Percentiles rank a stretch among this genome's conserved stretches.
phyloP scores from a whole-genome alignment of 2,329 filamentous ascomycete genomes.

The Leptosphaerulina australis region DNA sequence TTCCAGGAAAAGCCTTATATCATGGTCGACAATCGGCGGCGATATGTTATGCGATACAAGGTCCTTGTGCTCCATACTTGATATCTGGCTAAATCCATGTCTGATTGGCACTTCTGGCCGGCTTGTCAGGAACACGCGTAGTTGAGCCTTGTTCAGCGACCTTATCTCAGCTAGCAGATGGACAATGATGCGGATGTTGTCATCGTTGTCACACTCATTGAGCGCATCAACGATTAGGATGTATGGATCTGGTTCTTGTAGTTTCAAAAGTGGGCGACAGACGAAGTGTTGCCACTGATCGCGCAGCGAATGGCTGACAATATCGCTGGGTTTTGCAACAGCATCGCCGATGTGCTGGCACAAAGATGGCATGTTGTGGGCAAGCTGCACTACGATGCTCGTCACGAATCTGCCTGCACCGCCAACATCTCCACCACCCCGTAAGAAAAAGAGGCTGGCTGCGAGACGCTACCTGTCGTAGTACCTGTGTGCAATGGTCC shows the following conservation, averaged over 20 bases:
- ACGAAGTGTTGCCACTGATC: slow-evolving; percentile 30
- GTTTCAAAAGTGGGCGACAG: slow-evolving; percentile 14
- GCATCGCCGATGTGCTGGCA: slow-evolving; percentile 14
- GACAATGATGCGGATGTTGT: slow-evolving; percentile 20
- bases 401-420: slow-evolving; percentile 22
- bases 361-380: slow-evolving; percentile 6
- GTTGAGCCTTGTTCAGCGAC: neutral
- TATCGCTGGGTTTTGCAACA: slow-evolving; percentile 11
- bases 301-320: slow-evolving; percentile 18
- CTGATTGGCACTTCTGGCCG: slow-evolving; percentile 25
- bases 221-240: slow-evolving; percentile 38
- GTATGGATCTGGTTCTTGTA: neutral
- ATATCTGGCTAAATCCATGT: slow-evolving; percentile 15
- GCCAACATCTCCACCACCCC: slow-evolving; percentile 19
- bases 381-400: slow-evolving; percentile 22
- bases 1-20: slow-evolving; percentile 23
- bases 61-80: slow-evolving; percentile 1
- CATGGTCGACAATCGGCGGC: slow-evolving; percentile 19
- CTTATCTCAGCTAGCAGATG: slow-evolving; percentile 16
- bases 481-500: slow-evolving; percentile 33
- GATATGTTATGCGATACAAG: slow-evolving; percentile 6
- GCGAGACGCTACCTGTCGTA: slow-evolving; percentile 12
- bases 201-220: slow-evolving; percentile 39
- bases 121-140: slow-evolving; percentile 28
- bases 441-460: slow-evolving; percentile 26